Evolutionary conservation across 73 alveolate genomes (phyloP).

Genomic region (Paramecium tetraurelia): DNA sequence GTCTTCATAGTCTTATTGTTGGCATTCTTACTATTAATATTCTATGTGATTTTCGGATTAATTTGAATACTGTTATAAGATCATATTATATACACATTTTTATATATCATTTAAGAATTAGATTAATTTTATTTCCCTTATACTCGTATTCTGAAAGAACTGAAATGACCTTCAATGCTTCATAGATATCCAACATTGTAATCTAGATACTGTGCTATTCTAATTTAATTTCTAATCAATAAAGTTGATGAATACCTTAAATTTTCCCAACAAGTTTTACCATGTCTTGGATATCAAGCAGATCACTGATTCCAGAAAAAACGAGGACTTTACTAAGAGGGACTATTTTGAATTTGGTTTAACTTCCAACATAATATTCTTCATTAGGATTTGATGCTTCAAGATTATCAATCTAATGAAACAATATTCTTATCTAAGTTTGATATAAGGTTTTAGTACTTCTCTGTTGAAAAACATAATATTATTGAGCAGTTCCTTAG

Average conservation of each 20-base stretch:
- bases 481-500: conserved; percentile 32
- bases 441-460: background rate
- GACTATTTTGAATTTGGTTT: background rate
- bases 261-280: conserved; percentile 16
- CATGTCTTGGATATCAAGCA: conserved; percentile 11
- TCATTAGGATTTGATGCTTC: background rate
- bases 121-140: conserved; percentile 6
- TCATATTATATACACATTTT: background rate
- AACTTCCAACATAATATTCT: background rate
- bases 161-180: conserved; percentile 7
- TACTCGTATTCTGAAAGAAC: conserved; percentile 24
- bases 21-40: background rate
- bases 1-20: background rate
- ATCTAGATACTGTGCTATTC: background rate
- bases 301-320: background rate
- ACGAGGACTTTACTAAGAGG: background rate
- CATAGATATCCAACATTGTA: background rate
- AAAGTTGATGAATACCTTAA: background rate
- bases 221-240: background rate
- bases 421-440: conserved; percentile 3
- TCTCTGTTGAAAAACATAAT: background rate
- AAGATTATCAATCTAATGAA: background rate
- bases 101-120: background rate
- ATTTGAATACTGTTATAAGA: background rate
- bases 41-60: background rate